Evolutionary conservation across 2,329 filamentous ascomycete species (phyloP).

Genomic region (Talaromyces sp.): DNA sequence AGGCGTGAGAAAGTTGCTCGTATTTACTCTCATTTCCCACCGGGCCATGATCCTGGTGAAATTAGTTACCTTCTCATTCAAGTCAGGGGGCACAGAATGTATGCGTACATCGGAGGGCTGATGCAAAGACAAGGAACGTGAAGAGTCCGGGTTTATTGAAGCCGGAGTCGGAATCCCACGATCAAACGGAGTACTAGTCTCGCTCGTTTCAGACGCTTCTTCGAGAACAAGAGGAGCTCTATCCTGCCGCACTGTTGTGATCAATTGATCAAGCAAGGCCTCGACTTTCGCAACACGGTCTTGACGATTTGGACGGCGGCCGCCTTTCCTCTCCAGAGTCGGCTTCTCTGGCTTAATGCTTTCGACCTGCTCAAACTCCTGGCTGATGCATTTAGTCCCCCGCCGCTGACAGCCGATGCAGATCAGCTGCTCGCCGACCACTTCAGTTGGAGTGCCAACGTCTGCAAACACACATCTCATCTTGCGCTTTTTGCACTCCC

Average conservation of each 20-base stretch:
- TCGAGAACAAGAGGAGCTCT: neutral
- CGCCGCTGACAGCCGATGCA: slow-evolving; percentile 24
- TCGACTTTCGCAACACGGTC: slow-evolving; percentile 6
- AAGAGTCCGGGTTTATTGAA: neutral
- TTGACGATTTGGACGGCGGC: neutral
- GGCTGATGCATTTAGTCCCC: slow-evolving; percentile 44
- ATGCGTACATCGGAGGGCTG: neutral
- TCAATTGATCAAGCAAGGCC: slow-evolving; percentile 1
- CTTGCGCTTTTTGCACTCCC: slow-evolving; percentile 16
- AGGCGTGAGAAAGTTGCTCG: neutral
- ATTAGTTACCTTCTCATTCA: neutral
- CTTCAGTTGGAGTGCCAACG: neutral
- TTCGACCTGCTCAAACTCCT: slow-evolving; percentile 40
- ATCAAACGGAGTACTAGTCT: neutral
- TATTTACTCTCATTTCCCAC: neutral
- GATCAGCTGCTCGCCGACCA: neutral
- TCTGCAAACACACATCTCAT: slow-evolving; percentile 7
- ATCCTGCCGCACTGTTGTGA: neutral
- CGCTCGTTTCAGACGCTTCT: neutral
- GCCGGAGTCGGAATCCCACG: neutral
- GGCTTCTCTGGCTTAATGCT: neutral
- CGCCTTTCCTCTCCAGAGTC: slow-evolving; percentile 29
- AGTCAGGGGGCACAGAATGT: neutral
- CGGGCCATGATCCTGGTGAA: neutral
- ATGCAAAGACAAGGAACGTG: neutral